phyloP scores from a whole-genome alignment of 345 rosid genomes.

The Salix viminalis region DNA sequence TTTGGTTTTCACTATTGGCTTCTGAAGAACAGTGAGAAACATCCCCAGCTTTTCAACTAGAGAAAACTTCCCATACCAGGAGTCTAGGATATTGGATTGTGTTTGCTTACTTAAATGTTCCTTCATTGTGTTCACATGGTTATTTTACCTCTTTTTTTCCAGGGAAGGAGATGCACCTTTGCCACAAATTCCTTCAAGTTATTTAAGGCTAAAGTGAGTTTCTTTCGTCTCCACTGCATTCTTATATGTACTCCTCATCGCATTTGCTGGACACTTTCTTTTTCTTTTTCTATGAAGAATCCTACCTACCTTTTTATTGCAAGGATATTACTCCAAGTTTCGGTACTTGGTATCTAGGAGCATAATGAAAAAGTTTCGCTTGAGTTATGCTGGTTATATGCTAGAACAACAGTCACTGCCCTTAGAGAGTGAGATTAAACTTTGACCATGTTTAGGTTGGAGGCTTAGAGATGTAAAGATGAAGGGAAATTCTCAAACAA shows the following conservation, averaged over 20 bases:
- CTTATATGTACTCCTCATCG: background rate
- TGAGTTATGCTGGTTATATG: background rate
- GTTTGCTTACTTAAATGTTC: conserved; percentile 7
- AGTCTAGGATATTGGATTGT: conserved; percentile 1
- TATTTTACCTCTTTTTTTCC: conserved; percentile 1
- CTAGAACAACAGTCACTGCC: background rate
- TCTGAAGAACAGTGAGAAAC: conserved; percentile 29
- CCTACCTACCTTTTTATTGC: background rate
- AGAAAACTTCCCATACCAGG: too few species aligned
- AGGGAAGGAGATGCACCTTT: conserved; percentile 31
- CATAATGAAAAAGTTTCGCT: background rate
- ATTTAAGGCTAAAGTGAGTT: conserved; percentile 28
- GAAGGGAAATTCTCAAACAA: background rate
- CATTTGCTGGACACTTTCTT: background rate
- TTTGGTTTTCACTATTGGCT: conserved; percentile 33
- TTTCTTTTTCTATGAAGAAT: background rate
- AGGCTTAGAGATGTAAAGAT: background rate
- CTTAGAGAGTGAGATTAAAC: background rate
- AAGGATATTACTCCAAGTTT: background rate
- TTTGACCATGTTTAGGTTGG: background rate
- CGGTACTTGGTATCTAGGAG: background rate
- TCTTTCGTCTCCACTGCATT: conserved; percentile 11
- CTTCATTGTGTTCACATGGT: conserved; percentile 18
- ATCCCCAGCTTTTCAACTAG: conserved; percentile 19
- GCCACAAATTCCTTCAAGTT: conserved; percentile 29